Evolutionary conservation across 2,329 filamentous ascomycete species (phyloP).

Genomic region (Nemania sp.): DNA sequence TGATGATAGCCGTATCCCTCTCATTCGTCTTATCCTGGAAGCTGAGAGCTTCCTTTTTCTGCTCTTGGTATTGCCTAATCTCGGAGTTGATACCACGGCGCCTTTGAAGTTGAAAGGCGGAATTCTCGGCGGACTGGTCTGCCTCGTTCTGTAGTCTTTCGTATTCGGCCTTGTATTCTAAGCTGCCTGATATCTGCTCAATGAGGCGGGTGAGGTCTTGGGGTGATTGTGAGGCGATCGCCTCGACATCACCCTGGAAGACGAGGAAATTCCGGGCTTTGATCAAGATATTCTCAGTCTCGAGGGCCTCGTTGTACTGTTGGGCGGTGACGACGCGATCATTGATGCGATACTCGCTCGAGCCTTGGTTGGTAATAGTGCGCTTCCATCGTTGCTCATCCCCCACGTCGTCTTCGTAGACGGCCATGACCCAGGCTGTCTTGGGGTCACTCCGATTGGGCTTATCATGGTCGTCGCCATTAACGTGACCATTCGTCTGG

Average conservation of each 20-base stretch:
- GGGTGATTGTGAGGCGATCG: constrained; percentile 93
- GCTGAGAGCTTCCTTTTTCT: constrained; percentile 94
- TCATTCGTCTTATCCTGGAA: constrained; percentile 93
- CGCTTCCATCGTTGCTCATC: constrained; percentile 97
- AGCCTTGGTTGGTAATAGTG: constrained; percentile 86
- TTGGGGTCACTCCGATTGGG: constrained; percentile 86
- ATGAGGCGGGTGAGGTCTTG: constrained; percentile 93
- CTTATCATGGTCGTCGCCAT: constrained; percentile 71
- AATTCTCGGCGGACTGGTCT: constrained; percentile 88
- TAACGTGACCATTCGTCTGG: constrained; percentile 70
- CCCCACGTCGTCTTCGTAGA: constrained; percentile 96
- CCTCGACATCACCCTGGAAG: constrained; percentile 97
- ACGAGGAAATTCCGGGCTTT: constrained; percentile 98
- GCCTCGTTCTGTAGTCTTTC: constrained; percentile 88
- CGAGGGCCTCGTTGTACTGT: constrained; percentile 92
- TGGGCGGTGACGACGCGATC: constrained; percentile 87
- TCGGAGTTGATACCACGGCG: constrained; percentile 96
- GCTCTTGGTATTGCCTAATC: constrained; percentile 96
- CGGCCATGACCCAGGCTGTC: constrained; percentile 98
- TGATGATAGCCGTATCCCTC: constrained; percentile 89
- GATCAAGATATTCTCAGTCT: constrained; percentile 95
- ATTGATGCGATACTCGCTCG: constrained; percentile 97
- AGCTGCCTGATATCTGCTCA: constrained; percentile 95
- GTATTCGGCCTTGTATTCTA: constrained; percentile 95
- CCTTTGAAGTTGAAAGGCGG: constrained; percentile 87